Base-by-base conservation (phyloP, 1,284 basidiomycete genomes). In the Ganoderma leucocontextum region DNA sequence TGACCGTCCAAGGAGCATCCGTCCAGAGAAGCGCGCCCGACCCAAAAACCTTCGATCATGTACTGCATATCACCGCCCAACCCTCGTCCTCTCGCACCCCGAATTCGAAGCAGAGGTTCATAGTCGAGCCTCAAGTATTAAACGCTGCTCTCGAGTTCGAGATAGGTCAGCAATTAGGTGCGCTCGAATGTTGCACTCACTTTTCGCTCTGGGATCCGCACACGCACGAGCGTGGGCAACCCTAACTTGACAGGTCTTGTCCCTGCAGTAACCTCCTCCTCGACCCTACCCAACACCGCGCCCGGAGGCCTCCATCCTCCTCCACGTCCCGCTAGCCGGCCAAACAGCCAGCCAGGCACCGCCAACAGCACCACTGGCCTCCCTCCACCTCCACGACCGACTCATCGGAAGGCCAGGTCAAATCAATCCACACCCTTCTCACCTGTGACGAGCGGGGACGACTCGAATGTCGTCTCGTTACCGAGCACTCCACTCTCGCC, bases 321-420 rank as follows among this genome's bases (percentile, higher is more conserved):
- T n/a, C 72, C 68, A 22, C 67, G 70, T 4, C 69, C 63, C 9
- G 66, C 49, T 60, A 67, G 52, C 52, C 60, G 59, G 13, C 47
- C 22, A 3, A 25, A 49, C 22, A 49, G 47, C 5, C 52, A 13
- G 12, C 52, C 52, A 15, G 15, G 29, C 6, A 29, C 33, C 29
- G 41, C 57, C 13, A 55, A 17, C 52, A 13, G 60, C 29, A 12
- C 22, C 52, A 52, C 58, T 47, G 67, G 68, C 42, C 69, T 73
- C 53, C 70, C 70, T n/a, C 75, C 75, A 5, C 73, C 75, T 3
- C 73, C 73, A 19, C 68, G 75, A 35, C 71, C 74, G 38, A 72
- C 73, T 62, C 71, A 71, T 63, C 68, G 70, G 38, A 69, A 67
- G 38, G 65, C 62, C 15, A 49, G 65, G 61, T 63, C 57, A 12